These are phyloP conservation scores for Globisporangium acanthophoron DNA, from an alignment of 352 stramenopile species.

Conservation along the genomic window DNA sequence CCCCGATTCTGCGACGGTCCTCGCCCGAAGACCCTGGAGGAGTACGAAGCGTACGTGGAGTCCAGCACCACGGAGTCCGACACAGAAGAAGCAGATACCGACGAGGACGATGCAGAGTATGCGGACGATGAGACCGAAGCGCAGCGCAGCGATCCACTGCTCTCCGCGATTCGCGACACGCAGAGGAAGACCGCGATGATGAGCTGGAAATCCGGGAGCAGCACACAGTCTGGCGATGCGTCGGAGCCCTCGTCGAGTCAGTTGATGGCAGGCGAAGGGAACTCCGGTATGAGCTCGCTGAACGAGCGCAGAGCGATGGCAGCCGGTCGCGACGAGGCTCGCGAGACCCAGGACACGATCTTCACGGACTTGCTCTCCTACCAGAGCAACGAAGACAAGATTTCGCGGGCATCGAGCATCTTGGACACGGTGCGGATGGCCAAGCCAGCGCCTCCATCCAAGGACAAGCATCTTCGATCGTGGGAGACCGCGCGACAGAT, in stretches of 20 bases:
- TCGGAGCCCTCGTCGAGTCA: slow-evolving; percentile 17
- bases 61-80: slow-evolving; percentile 17
- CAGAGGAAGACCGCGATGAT: slow-evolving; percentile 57
- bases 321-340: slow-evolving; percentile 41
- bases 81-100: slow-evolving; percentile 23
- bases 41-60: slow-evolving; percentile 47
- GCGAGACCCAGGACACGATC: slow-evolving; percentile 52
- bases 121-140: slow-evolving; percentile 24
- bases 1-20: slow-evolving; percentile 53
- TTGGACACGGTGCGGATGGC: slow-evolving; percentile 16
- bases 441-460: slow-evolving; percentile 39
- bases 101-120: slow-evolving; percentile 8
- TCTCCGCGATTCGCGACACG: slow-evolving; percentile 58
- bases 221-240: slow-evolving; percentile 10
- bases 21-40: slow-evolving; percentile 43
- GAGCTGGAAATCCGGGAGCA: slow-evolving; percentile 49
- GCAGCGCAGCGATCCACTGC: slow-evolving; percentile 40
- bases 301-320: slow-evolving; percentile 59
- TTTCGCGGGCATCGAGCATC: slow-evolving; percentile 17
- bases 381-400: slow-evolving; percentile 53
- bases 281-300: slow-evolving; percentile 58
- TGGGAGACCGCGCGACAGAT: slow-evolving; percentile 76
- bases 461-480: slow-evolving; percentile 52
- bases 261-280: slow-evolving; percentile 57
- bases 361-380: slow-evolving; percentile 59